These are phyloP conservation scores for Talaromyces sp. DNA, from an alignment of 2,329 filamentous ascomycete species.

Conservation along the genomic window DNA sequence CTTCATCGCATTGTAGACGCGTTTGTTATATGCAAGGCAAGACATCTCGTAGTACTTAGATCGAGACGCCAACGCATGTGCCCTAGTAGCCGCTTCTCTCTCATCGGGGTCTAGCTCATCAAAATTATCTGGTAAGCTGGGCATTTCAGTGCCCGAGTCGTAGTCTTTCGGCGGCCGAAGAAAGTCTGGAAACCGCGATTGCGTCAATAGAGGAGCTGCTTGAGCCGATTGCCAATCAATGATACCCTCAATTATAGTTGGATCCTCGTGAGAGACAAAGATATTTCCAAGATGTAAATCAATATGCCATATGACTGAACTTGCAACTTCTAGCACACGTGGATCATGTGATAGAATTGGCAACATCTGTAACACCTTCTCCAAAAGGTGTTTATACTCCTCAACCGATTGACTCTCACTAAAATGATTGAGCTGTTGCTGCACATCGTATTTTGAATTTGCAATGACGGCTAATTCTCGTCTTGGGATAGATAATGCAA, in stretches of 20 bases:
- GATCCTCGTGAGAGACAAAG: conserved; percentile 19
- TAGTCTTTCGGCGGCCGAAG: conserved; percentile 19
- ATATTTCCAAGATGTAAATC: conserved; percentile 25
- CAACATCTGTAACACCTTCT: conserved; percentile 15
- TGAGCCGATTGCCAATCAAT: conserved; percentile 25
- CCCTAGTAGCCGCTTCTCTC: conserved; percentile 12
- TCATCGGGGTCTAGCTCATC: conserved; percentile 16
- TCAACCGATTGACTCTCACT: conserved; percentile 16
- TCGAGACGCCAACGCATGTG: conserved; percentile 14
- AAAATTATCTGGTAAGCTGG: conserved; percentile 18
- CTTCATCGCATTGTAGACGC: conserved; percentile 19
- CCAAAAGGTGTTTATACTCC: conserved; percentile 18
- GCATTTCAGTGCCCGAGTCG: conserved; percentile 15
- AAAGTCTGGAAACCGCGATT: conserved; percentile 21
- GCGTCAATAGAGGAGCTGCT: conserved; percentile 21
- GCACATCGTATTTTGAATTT: conserved; percentile 9
- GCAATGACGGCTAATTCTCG: conserved; percentile 15
- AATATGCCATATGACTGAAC: conserved; percentile 20
- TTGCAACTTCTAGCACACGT: conserved; percentile 14
- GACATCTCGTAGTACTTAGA: conserved; percentile 25
- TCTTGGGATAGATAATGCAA: conserved; percentile 16
- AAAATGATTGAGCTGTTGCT: conserved; percentile 17
- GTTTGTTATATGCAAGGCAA: conserved; percentile 19
- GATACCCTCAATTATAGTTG: conserved; percentile 21
- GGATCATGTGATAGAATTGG: conserved; percentile 18